Evolutionary conservation across 495 filamentous ascomycete species (phyloP).

Genomic region (Xylaria telfairii): DNA sequence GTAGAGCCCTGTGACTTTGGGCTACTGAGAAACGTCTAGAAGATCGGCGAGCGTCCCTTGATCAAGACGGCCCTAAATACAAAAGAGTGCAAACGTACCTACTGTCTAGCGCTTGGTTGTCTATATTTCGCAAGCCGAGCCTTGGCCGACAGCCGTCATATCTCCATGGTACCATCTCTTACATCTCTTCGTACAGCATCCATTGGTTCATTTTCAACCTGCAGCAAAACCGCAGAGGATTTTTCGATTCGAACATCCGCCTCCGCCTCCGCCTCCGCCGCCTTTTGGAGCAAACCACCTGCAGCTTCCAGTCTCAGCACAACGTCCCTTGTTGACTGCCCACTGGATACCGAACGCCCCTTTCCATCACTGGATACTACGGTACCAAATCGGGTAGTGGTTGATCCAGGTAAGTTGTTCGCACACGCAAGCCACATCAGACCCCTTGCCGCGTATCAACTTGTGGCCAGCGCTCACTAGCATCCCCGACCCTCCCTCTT

Average conservation of each 20-base stretch:
- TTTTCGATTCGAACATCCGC: conserved; percentile 9
- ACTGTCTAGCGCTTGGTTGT: background rate
- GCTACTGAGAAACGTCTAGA: background rate
- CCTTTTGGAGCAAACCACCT: conserved; percentile 1
- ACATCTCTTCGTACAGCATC: background rate
- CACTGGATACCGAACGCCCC: background rate
- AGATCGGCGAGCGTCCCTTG: background rate
- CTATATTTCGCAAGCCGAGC: background rate
- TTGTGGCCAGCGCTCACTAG: background rate
- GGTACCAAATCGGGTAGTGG: background rate
- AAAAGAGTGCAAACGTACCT: conserved; percentile 5
- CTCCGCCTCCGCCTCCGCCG: conserved; percentile 8
- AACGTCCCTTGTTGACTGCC: background rate
- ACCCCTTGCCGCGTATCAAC: conserved; percentile 1
- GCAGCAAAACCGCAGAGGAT: conserved; percentile 15
- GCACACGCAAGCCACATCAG: conserved; percentile 9
- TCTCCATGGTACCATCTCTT: background rate
- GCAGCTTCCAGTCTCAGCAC: conserved; percentile 16
- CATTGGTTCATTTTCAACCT: background rate
- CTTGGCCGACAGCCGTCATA: conserved; percentile 4
- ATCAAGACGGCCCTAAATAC: background rate
- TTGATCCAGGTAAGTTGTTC: conserved; percentile 6
- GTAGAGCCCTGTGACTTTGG: background rate
- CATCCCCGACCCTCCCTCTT: conserved; percentile 1
- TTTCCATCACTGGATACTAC: background rate